A percentile compares a stretch with the other conserved stretches of the same genome.
These are phyloP conservation scores for Triticum monococcum DNA, from an alignment of 176 grass and related monocot genomes.

Conservation along the genomic window DNA sequence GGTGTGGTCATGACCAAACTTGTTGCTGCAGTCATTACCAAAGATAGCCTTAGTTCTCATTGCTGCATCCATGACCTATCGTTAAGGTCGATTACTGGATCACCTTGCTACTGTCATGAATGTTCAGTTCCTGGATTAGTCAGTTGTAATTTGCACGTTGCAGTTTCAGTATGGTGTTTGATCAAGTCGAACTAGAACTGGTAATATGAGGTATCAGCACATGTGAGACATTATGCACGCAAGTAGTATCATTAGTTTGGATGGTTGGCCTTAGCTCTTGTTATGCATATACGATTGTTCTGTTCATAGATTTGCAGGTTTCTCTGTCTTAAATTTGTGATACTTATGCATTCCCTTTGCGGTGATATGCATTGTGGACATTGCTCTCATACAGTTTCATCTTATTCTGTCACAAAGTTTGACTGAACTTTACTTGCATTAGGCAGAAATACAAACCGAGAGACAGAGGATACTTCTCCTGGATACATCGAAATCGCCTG, in stretches of 20 bases:
- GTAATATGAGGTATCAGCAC: neutral
- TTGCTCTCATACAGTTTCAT: constrained; percentile 18
- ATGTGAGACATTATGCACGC: neutral
- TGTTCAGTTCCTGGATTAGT: neutral
- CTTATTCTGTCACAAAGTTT: constrained; percentile 31
- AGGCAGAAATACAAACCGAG: constrained; percentile 99
- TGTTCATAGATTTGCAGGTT: neutral
- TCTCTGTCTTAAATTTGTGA: neutral
- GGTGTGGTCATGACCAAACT: neutral
- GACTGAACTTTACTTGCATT: constrained; percentile 26
- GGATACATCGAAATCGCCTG: constrained; percentile 87
- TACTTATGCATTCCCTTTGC: neutral
- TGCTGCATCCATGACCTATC: neutral
- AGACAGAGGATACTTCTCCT: constrained; percentile 82
- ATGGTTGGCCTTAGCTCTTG: constrained; percentile 4
- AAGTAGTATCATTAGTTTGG: neutral
- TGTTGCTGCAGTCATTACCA: neutral
- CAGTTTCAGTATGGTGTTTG: neutral
- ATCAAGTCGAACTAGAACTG: neutral
- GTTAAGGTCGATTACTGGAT: neutral
- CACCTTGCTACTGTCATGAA: neutral
- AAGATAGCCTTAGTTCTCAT: neutral
- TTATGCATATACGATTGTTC: neutral
- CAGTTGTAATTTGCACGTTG: neutral
- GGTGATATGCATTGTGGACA: constrained; percentile 9